Conservation (phyloP, 495 filamentous ascomycete genomes). For the Apodospora peruviana region DNA sequence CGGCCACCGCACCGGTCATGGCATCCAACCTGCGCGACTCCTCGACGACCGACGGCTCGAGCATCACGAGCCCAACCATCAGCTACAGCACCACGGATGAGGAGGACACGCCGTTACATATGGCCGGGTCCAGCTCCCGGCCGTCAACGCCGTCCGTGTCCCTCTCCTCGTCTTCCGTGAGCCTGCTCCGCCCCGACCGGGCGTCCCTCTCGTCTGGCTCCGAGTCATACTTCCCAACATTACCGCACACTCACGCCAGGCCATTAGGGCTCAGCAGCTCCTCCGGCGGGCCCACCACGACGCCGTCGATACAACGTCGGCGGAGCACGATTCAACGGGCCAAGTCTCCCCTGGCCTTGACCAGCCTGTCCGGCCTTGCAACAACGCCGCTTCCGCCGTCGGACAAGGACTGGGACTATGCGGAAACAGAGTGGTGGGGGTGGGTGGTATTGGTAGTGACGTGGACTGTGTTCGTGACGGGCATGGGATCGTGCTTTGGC, state of each 20-base stretch:
- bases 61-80: slow-evolving; percentile 50
- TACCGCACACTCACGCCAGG: slow-evolving; percentile 8
- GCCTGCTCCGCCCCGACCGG: slow-evolving; percentile 35
- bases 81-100: slow-evolving; percentile 75
- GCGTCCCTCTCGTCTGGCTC: slow-evolving; percentile 50
- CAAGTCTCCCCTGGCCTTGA: slow-evolving; percentile 55
- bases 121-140: slow-evolving; percentile 33
- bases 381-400: slow-evolving; percentile 34
- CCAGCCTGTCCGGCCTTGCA: slow-evolving; percentile 34
- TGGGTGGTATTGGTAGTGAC: slow-evolving; percentile 86
- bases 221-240: slow-evolving; percentile 61
- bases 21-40: slow-evolving; percentile 4
- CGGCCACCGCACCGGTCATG: background rate
- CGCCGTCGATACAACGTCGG: slow-evolving; percentile 33
- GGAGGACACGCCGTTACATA: slow-evolving; percentile 62
- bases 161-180: slow-evolving; percentile 22
- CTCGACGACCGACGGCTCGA: slow-evolving; percentile 11
- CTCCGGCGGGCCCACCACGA: background rate
- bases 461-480: slow-evolving; percentile 90
- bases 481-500: slow-evolving; percentile 92
- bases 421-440: slow-evolving; percentile 94
- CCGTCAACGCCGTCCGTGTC: slow-evolving; percentile 12
- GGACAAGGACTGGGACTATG: slow-evolving; percentile 71
- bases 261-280: slow-evolving; percentile 1
- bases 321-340: slow-evolving; percentile 48